Evolutionary conservation across 129 eudicot species (phyloP).

Genomic region (Cynara cardunculus): DNA sequence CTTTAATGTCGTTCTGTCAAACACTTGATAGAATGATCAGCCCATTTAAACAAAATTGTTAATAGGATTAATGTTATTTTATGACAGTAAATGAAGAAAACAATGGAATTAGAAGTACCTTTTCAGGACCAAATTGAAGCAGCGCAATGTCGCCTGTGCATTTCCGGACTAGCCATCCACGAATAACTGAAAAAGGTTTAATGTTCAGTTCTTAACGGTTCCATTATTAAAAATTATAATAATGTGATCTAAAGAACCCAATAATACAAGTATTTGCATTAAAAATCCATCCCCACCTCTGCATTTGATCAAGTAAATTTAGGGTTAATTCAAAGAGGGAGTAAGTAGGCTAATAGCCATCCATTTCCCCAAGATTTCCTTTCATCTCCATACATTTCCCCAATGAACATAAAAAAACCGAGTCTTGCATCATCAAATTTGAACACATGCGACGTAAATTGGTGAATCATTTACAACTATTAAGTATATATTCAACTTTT

Average conservation of each 20-base stretch:
- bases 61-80: not conserved
- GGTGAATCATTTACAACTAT: too few relatives aligned
- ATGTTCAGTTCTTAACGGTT: conserved; percentile 9
- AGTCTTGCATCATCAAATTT: too few relatives aligned
- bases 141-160: conserved; percentile 61
- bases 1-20: not conserved
- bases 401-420: too few relatives aligned
- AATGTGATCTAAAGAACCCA: not conserved
- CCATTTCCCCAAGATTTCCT: not conserved
- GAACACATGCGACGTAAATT: too few relatives aligned
- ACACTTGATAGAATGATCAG: not conserved
- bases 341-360: not conserved
- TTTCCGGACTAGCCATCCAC: conserved; percentile 90
- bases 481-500: not conserved
- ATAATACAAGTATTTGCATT: not conserved
- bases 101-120: conserved; percentile 35
- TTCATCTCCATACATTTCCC: too few relatives aligned
- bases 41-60: not conserved
- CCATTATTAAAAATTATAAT: not conserved
- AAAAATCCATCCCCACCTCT: not conserved
- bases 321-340: not conserved
- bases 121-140: conserved; percentile 54
- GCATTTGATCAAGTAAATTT: not conserved
- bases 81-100: not conserved
- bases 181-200: conserved; percentile 49